These are phyloP conservation scores for Pseudohyphozyma bogoriensis DNA, from an alignment of 768 basidiomycete species.

Conservation along the genomic window DNA sequence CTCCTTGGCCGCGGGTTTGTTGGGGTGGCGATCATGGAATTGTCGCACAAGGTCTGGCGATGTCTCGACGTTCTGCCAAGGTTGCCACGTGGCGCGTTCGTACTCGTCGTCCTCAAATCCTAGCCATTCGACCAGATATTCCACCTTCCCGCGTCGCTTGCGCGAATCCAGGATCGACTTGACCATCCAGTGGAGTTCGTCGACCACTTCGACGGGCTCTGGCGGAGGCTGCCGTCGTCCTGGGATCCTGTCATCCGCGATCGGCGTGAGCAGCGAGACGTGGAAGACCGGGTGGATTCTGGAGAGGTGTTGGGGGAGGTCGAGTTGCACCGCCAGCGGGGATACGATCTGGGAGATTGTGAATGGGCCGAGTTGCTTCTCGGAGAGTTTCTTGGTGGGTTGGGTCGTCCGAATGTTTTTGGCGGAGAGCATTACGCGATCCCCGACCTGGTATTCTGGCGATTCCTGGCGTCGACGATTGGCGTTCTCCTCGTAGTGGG, in stretches of 20 bases:
- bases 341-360: background rate
- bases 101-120: background rate
- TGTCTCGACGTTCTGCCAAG: background rate
- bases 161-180: background rate
- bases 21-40: background rate
- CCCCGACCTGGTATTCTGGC: background rate
- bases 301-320: slow-evolving; percentile 37
- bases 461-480: background rate
- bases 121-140: background rate
- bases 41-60: background rate
- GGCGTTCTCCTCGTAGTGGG: background rate
- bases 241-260: slow-evolving; percentile 34
- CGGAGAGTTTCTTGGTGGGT: slow-evolving; percentile 2
- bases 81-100: background rate
- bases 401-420: background rate
- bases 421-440: background rate
- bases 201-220: slow-evolving; percentile 9
- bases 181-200: background rate
- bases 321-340: slow-evolving; percentile 25
- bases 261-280: slow-evolving; percentile 35
- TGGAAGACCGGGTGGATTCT: slow-evolving; percentile 42
- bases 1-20: too few species aligned
- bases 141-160: background rate
- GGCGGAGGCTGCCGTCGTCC: slow-evolving; percentile 16
- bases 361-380: background rate